Base-by-base conservation (phyloP, 2,329 filamentous ascomycete species). In the Sporothrix inflata region DNA sequence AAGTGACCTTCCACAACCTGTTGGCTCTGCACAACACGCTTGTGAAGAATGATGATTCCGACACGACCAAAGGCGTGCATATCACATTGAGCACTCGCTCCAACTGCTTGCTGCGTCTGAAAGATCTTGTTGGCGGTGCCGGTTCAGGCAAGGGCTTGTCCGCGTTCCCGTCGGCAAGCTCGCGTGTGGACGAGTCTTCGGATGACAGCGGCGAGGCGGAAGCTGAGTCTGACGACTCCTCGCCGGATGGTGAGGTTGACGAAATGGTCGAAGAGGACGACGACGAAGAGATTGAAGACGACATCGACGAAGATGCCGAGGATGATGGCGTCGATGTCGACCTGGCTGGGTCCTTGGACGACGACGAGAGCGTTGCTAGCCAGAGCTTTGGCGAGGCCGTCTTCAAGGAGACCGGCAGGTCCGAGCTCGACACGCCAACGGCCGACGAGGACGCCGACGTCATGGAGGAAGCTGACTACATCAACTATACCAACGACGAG, bases 1-100 rank as follows among this genome's bases (percentile, higher is more conserved):
- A 76, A 38, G 74, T 75, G 21, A 77, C 76, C 0, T 77, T 77
- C 21, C 71, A 73, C 30, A 73, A 75, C n/a, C 38, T 77, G 21
- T 30, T 77, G 12, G 76, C 74, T 27, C 70, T 77, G n/a, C 74
- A 77, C 70, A 74, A 72, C 21, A 76, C 74, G 5, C 70, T 77
- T 27, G 53, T 73, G 0, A 75, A 74, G 53, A 76, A 76, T 27
- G 76, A 77, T 40, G 70, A 73, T 21, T 51, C 73, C 6, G 51
- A 45, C 3, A 45, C 47, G 14, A 30, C 70, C 0, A 71, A 71
- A n/a, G 66, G 70, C 14, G n/a, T 76, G 8, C 74, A 75, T 30
- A 45, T 77, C 8, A 75, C 72, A 0, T 68, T 77, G 30, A 71
- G 73, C 45, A 77, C 76, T 1, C 72, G 76, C 2, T 72, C 74